Evolutionary conservation across 495 filamentous ascomycete genomes (phyloP), one percentile per base, ranked within the genome.

Genomic region (Corynascus novoguineensis): DNA sequence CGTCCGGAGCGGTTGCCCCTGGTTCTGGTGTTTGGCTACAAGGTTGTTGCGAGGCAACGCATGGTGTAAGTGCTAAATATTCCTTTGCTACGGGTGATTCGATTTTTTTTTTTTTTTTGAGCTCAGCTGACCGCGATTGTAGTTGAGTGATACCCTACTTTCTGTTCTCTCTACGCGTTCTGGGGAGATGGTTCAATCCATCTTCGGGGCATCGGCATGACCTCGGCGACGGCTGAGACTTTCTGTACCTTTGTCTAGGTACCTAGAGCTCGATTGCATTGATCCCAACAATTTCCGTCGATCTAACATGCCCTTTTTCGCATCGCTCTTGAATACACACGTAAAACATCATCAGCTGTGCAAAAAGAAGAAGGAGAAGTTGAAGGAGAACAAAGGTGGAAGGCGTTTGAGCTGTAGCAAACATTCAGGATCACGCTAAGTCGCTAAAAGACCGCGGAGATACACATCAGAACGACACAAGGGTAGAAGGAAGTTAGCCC

Each of bases 31-130:
- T 97, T 31, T 98, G 90, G 90, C 76, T 98, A 58, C 93, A 97
- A 71, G 93, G 93, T 1, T 97, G 91, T 69, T 93, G 90, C 64
- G 90, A 98, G 73, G 82, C 78, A 57, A 96, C 89, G 27, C 93
- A 97, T 68, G 93, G 93, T 34, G 86, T 90, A 77, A 81, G 85
- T 81, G 24, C n/a, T n/a, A n/a, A n/a, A n/a, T n/a, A n/a, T n/a
- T n/a, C n/a, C n/a, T n/a, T n/a, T n/a, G n/a, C n/a, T n/a, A n/a
- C n/a, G n/a, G n/a, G n/a, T n/a, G n/a, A n/a, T n/a, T n/a, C n/a
- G 50, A 14, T 17, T 8, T 27, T 17, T 19, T n/a, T 12, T 6
- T 42, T 3, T 38, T 22, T 29, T n/a, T 17, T 38, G 28, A 31
- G n/a, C 24, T 21, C 14, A 34, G 29, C 56, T 60, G 56, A 61